phyloP scores from a whole-genome alignment of 169 alveolate species.

The Plasmodium sp. region DNA sequence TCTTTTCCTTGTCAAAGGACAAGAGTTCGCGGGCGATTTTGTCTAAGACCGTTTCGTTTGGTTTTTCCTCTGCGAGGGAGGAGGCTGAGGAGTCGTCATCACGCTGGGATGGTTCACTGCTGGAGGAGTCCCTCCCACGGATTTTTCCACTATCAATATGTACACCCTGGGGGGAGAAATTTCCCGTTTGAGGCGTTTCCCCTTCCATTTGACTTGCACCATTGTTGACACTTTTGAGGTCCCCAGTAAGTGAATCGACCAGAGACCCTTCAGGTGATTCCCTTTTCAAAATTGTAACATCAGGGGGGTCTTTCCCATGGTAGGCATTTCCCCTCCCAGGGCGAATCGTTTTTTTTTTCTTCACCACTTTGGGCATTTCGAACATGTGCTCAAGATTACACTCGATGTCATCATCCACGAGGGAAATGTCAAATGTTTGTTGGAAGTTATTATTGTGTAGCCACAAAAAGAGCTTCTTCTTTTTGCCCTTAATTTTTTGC shows the following conservation, averaged over 20 bases:
- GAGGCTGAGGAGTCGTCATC: conserved; percentile 1
- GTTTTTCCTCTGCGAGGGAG: conserved; percentile 5
- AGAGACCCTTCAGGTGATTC: background rate
- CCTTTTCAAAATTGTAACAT: background rate
- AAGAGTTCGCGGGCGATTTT: conserved; percentile 31
- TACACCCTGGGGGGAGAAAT: background rate
- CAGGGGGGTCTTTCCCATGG: background rate
- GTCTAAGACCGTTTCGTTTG: conserved; percentile 35
- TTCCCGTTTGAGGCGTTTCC: background rate
- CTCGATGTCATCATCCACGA: conserved; percentile 57
- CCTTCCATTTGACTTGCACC: background rate
- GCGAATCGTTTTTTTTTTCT: conserved; percentile 32
- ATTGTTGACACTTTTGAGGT: background rate
- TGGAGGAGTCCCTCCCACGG: background rate
- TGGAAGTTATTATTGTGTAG: conserved; percentile 38
- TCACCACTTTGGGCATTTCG: conserved; percentile 44
- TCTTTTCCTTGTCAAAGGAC: conserved; percentile 29
- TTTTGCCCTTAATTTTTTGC: conserved; percentile 13
- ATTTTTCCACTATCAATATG: background rate
- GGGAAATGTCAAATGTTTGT: conserved; percentile 37
- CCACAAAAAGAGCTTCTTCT: conserved; percentile 24
- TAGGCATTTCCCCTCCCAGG: background rate
- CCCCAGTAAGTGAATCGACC: background rate
- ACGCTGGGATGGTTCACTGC: background rate
- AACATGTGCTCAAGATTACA: conserved; percentile 28